Conservation (phyloP, 768 basidiomycete genomes). For the Mycena metata region DNA sequence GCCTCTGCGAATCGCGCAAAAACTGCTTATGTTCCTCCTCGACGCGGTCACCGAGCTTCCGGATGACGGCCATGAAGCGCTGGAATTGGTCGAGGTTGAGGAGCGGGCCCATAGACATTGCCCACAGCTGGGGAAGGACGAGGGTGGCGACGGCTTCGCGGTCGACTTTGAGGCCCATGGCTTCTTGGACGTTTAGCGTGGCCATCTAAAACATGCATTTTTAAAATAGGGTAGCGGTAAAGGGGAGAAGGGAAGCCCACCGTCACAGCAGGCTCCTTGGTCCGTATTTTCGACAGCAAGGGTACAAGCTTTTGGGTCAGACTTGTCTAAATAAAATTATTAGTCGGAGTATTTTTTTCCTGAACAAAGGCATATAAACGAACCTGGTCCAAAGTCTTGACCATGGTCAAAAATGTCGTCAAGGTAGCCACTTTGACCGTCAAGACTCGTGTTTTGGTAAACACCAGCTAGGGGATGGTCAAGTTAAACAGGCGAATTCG, state of each 20-base stretch:
- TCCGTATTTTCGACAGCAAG: constrained; percentile 92
- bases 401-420: constrained; percentile 86
- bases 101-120: constrained; percentile 96
- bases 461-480: constrained; percentile 76
- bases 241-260: constrained; percentile 54
- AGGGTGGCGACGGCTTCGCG: constrained; percentile 92
- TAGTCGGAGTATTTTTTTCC: neutral
- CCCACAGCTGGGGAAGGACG: constrained; percentile 93
- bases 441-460: constrained; percentile 91
- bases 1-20: constrained; percentile 90
- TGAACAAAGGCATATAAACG: constrained; percentile 16
- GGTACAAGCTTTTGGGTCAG: constrained; percentile 97
- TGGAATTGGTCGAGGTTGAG: constrained; percentile 90
- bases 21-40: constrained; percentile 95
- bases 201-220: constrained; percentile 71
- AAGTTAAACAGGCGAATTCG: constrained; percentile 7
- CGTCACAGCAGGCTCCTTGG: constrained; percentile 96
- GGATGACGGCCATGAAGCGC: constrained; percentile 90
- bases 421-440: constrained; percentile 93
- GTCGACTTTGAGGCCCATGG: constrained; percentile 96
- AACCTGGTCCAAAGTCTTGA: constrained; percentile 91
- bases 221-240: neutral
- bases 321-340: constrained; percentile 65
- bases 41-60: constrained; percentile 84
- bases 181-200: constrained; percentile 91